Evolutionary conservation across 2,329 filamentous ascomycete genomes (phyloP).

Genomic region (Botrytis byssoidea): DNA sequence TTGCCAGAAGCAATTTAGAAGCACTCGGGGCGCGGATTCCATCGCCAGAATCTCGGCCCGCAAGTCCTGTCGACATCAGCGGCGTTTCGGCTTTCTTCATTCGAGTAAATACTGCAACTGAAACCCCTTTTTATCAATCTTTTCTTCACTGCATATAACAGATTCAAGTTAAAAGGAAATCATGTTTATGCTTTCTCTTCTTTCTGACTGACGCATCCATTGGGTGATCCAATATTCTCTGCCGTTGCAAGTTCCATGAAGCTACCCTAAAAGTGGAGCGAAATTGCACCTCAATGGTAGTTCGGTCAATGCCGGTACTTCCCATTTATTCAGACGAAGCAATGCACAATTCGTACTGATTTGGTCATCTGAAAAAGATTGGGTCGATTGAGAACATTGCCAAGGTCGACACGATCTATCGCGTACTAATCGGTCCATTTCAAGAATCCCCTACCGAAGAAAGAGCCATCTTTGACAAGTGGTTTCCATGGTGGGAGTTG

Average conservation of each 20-base stretch:
- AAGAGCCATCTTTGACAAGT: not conserved
- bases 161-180: not conserved
- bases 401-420: not conserved
- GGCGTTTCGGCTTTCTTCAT: not conserved
- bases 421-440: not conserved
- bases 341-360: not conserved
- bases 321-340: not conserved
- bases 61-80: not conserved
- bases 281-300: not conserved
- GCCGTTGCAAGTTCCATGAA: not conserved
- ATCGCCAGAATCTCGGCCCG: not conserved
- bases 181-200: not conserved
- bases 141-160: not conserved
- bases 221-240: not conserved
- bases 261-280: not conserved
- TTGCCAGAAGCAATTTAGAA: not conserved
- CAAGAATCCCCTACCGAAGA: not conserved
- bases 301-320: not conserved
- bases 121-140: not conserved
- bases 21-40: not conserved
- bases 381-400: not conserved
- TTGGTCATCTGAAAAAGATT: not conserved
- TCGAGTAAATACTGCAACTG: not conserved
- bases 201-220: not conserved
- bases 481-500: not conserved